These are phyloP conservation scores for Testicularia cyperi DNA, from an alignment of 1,284 basidiomycete species.

Conservation along the genomic window DNA sequence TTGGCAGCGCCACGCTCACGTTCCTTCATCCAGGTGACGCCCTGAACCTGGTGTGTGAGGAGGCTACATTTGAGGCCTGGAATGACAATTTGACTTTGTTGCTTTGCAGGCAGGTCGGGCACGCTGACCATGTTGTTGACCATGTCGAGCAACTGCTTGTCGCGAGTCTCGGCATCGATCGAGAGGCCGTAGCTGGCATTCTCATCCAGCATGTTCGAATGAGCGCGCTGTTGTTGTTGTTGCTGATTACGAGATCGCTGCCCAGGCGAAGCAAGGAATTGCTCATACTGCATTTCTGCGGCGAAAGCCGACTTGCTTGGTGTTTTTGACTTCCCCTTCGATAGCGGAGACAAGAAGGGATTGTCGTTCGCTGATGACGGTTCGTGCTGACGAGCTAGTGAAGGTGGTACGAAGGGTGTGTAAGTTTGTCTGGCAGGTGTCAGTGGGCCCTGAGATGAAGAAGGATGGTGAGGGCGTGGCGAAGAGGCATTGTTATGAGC, in stretches of 20 bases:
- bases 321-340: not conserved
- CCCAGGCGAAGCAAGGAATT: too few relatives aligned
- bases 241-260: too few relatives aligned
- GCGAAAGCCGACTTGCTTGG: too few relatives aligned
- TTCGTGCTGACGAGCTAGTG: too few relatives aligned
- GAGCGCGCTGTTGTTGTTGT: too few relatives aligned
- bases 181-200: constrained; percentile 10
- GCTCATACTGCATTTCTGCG: too few relatives aligned
- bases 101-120: constrained; percentile 26
- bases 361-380: constrained; percentile 20
- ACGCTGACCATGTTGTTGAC: constrained; percentile 47
- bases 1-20: constrained; percentile 72
- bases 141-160: constrained; percentile 45
- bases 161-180: constrained; percentile 40
- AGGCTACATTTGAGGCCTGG: constrained; percentile 67
- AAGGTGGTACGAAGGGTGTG: not conserved
- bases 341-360: constrained; percentile 25
- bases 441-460: too few relatives aligned
- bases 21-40: constrained; percentile 82
- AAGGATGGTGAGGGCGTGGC: too few relatives aligned
- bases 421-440: too few relatives aligned
- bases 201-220: too few relatives aligned
- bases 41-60: constrained; percentile 82
- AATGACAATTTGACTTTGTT: constrained; percentile 16
- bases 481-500: too few relatives aligned